Conservation (phyloP, 345 rosid species). For the Arabis hirsuta region DNA sequence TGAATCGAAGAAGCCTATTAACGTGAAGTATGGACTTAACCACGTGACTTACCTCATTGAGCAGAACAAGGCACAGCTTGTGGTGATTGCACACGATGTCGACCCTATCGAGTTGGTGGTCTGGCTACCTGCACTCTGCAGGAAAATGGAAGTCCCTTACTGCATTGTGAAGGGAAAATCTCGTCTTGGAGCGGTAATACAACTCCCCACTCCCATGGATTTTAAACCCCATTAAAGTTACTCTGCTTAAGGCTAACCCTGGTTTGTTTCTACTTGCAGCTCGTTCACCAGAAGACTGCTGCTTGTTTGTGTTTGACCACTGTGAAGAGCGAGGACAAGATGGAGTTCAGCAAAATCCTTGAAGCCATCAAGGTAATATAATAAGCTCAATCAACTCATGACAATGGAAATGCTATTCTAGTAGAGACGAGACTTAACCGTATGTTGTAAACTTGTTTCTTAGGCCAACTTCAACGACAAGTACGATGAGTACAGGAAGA, state of each 20-base stretch:
- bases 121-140: conserved; percentile 79
- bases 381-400: background rate
- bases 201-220: background rate
- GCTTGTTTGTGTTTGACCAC: conserved; percentile 67
- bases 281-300: conserved; percentile 71
- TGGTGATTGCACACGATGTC: conserved; percentile 83
- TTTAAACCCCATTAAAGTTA: background rate
- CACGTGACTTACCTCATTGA: conserved; percentile 76
- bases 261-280: conserved; percentile 31
- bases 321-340: conserved; percentile 78
- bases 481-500: conserved; percentile 77
- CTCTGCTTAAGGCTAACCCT: background rate
- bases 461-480: conserved; percentile 82
- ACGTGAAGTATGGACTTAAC: conserved; percentile 73
- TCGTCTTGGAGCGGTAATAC: conserved; percentile 67
- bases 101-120: conserved; percentile 85
- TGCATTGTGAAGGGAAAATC: conserved; percentile 81
- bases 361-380: conserved; percentile 76
- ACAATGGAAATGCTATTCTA: background rate
- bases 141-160: conserved; percentile 90
- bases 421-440: background rate
- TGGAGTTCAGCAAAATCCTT: conserved; percentile 73
- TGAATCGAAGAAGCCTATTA: conserved; percentile 73
- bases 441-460: background rate
- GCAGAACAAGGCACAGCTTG: conserved; percentile 81